Conservation (phyloP, 2,329 filamentous ascomycete species). For the Ilyonectria mors-panacis region DNA sequence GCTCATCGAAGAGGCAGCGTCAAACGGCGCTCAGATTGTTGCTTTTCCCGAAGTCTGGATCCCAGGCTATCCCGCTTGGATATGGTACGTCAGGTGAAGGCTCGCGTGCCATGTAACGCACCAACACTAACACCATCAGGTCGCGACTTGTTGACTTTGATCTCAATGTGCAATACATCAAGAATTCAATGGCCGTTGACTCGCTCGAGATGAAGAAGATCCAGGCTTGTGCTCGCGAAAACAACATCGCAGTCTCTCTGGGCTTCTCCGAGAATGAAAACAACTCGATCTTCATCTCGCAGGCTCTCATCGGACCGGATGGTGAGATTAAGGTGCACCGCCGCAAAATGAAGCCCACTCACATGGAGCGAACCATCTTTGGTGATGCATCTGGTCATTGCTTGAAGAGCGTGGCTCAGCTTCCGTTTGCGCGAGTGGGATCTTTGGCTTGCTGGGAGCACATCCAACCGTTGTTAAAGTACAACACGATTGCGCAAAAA, state of each 20-base stretch:
- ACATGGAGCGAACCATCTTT: slow-evolving; percentile 65
- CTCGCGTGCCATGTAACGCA: too few relatives aligned
- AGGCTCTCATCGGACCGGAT: slow-evolving; percentile 58
- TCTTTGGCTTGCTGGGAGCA: slow-evolving; percentile 65
- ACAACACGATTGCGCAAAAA: slow-evolving; percentile 56
- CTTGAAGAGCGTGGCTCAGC: slow-evolving; percentile 56
- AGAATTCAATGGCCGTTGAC: slow-evolving; percentile 57
- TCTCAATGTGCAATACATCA: slow-evolving; percentile 50
- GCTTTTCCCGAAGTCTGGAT: slow-evolving; percentile 67
- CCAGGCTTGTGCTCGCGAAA: slow-evolving; percentile 47
- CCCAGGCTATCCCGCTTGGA: slow-evolving; percentile 64
- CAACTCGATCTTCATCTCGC: slow-evolving; percentile 59
- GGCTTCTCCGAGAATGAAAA: slow-evolving; percentile 58
- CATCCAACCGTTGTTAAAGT: slow-evolving; percentile 62
- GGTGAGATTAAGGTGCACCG: slow-evolving; percentile 57
- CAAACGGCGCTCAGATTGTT: slow-evolving; percentile 66
- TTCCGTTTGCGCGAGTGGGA: slow-evolving; percentile 57
- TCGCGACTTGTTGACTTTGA: slow-evolving; percentile 40
- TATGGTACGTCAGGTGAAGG: slow-evolving; percentile 48
- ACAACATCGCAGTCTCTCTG: slow-evolving; percentile 56
- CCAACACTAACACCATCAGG: slow-evolving; percentile 20
- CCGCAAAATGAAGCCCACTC: slow-evolving; percentile 66
- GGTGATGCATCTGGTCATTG: slow-evolving; percentile 58
- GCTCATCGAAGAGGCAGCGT: slow-evolving; percentile 68
- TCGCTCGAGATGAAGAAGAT: slow-evolving; percentile 57